Evolutionary conservation across 2,329 filamentous ascomycete genomes (phyloP), one percentile per base, ranked within the genome.

Genomic region (Trichophyton mentagrophytes): DNA sequence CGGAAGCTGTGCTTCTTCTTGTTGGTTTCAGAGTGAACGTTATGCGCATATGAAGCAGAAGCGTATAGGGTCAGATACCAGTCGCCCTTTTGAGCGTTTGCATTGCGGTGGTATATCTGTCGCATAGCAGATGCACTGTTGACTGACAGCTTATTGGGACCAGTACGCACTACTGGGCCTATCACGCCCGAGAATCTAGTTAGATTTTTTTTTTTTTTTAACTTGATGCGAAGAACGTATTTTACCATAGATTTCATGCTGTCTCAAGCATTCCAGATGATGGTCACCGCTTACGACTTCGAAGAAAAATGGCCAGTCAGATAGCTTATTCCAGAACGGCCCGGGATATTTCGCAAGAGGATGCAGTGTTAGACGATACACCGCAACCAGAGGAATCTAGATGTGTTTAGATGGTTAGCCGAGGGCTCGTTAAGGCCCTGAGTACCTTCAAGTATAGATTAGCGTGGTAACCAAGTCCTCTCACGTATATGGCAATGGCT

Each of bases 61-160:
- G 70, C 6, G 71, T 71, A 71, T 67, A 80, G 77, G 1, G 77
- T 74, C 20, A 71, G 69, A 56, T 66, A 68, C 58, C 63, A 66
- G 46, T 66, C 57, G 38, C 66, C 66, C 59, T 69, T 71, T 33
- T 63, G 51, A 44, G 71, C 68, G 13, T 67, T 65, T 8, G 65
- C 64, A 1, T 63, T 57, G 0, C 65, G 65, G 8, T 57, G 57
- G 53, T 65, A 64, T 63, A 87, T 85, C 17, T 83, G 80, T 70
- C 83, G 83, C 61, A 89, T 76, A 0, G 87, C 86, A 6, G 80
- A 80, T 63, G 81, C 81, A 60, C 84, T 85, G 78, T 93, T 92
- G 76, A 95, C 83, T 0, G 85, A 89, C 47, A 95, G 76, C 63
- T 82, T 83, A 72, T 90, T 89, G 51, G 89, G 89, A 0, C 87